phyloP scores from a whole-genome alignment of 2,329 filamentous ascomycete genomes.

The Neocucurbitaria cava region DNA sequence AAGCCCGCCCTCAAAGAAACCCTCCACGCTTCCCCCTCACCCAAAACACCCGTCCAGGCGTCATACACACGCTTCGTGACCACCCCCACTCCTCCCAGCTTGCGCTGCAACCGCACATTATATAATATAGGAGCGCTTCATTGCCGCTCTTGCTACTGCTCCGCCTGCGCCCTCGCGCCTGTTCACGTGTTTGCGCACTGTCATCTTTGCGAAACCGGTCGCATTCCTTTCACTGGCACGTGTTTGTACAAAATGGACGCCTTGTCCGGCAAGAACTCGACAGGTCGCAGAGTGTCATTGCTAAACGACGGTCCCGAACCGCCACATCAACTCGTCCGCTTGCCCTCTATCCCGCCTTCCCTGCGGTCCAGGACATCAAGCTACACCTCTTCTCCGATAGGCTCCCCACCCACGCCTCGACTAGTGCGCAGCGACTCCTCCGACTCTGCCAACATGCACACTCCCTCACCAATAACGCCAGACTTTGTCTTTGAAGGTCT shows the following conservation, averaged over 20 bases:
- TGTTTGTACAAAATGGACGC: constrained; percentile 53
- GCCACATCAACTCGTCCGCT: constrained; percentile 40
- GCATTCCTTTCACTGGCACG: constrained; percentile 41
- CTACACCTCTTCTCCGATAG: constrained; percentile 55
- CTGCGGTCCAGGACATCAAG: constrained; percentile 51
- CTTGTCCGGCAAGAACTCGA: constrained; percentile 56
- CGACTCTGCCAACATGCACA: constrained; percentile 53
- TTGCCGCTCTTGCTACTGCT: background rate
- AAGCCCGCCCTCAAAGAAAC: constrained; percentile 10
- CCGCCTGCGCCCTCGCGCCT: background rate
- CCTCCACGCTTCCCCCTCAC: background rate
- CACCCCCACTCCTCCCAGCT: background rate
- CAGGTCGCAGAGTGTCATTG: constrained; percentile 58
- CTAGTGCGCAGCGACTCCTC: constrained; percentile 56
- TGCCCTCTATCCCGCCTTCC: constrained; percentile 45
- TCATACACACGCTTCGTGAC: background rate
- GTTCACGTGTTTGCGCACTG: constrained; percentile 30
- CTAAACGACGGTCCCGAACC: constrained; percentile 55
- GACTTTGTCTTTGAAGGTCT: constrained; percentile 43
- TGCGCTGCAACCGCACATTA: background rate
- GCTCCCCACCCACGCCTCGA: constrained; percentile 55
- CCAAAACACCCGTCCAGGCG: background rate
- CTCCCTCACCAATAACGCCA: constrained; percentile 57
- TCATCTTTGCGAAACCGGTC: constrained; percentile 21
- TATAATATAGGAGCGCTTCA: background rate